A percentile compares a stretch with the other conserved stretches of the same genome.
These are phyloP conservation scores for Catunica adiposa DNA, from an alignment of 2,329 filamentous ascomycete genomes.

Conservation along the genomic window DNA sequence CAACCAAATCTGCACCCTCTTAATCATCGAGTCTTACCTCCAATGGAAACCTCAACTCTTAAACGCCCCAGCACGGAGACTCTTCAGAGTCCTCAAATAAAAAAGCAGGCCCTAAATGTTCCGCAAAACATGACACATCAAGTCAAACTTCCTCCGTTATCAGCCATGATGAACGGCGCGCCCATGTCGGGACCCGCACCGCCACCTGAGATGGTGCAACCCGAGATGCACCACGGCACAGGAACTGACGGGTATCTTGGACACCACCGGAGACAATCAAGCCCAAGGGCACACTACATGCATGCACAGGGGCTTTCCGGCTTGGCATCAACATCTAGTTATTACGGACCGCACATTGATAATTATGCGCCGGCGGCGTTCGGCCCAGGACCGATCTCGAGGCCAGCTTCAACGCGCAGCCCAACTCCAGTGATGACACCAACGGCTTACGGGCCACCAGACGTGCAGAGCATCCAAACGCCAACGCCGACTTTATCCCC, in stretches of 20 bases:
- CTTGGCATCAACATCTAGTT: neutral
- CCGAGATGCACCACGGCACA: neutral
- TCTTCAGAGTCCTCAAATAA: neutral
- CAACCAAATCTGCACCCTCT: neutral
- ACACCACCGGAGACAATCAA: neutral
- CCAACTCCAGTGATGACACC: neutral
- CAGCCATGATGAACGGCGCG: neutral
- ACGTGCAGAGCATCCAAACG: constrained; percentile 3
- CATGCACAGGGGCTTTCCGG: neutral
- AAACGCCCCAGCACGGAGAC: constrained; percentile 1
- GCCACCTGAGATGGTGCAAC: neutral
- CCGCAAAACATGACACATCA: neutral
- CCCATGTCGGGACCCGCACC: neutral
- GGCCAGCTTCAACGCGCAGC: neutral
- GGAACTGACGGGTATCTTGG: neutral
- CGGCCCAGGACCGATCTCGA: neutral
- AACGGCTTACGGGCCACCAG: neutral
- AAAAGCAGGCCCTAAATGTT: neutral
- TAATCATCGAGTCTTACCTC: neutral
- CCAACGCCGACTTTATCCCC: constrained; percentile 4
- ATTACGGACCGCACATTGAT: neutral
- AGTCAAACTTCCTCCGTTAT: neutral
- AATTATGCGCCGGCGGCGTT: neutral
- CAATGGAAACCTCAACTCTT: neutral
- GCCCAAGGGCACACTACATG: neutral